A percentile compares a stretch with the other conserved stretches of the same genome.
phyloP scores from a whole-genome alignment of 345 rosid genomes.

The Chamaenerion angustifolium region DNA sequence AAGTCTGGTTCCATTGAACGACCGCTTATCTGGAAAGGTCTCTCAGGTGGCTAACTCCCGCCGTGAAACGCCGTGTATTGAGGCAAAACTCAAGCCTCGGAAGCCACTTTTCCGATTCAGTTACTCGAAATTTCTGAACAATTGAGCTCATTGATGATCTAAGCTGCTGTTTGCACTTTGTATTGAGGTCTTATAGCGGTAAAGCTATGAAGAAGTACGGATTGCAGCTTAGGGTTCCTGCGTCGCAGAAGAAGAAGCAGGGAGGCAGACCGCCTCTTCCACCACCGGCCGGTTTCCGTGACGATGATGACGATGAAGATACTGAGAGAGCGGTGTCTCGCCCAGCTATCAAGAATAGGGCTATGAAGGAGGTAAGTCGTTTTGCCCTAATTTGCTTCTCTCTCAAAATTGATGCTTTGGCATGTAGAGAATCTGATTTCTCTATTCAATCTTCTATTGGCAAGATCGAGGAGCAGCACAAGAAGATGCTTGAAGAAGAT shows the following conservation, averaged over 20 bases:
- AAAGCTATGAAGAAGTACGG: conserved; percentile 70
- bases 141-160: not conserved
- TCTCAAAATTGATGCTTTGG: not conserved
- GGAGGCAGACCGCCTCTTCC: conserved; percentile 41
- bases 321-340: conserved; percentile 67
- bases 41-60: too few species aligned
- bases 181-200: not conserved
- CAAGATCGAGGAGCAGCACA: conserved; percentile 74
- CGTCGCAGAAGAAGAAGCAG: conserved; percentile 41
- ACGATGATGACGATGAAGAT: conserved; percentile 38
- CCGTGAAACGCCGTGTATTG: too few species aligned
- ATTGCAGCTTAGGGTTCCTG: conserved; percentile 58
- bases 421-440: not conserved
- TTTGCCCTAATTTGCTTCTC: not conserved
- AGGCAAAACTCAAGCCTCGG: too few species aligned
- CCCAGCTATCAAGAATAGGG: conserved; percentile 63
- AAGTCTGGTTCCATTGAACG: too few species aligned
- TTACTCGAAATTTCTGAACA: not conserved
- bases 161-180: not conserved
- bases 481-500: conserved; percentile 75
- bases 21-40: too few species aligned
- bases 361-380: conserved; percentile 48
- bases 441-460: not conserved
- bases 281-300: conserved; percentile 32
- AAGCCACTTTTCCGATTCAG: too few species aligned